Conservation (phyloP, 768 basidiomycete species). For the Podaxis carcinomalis region DNA sequence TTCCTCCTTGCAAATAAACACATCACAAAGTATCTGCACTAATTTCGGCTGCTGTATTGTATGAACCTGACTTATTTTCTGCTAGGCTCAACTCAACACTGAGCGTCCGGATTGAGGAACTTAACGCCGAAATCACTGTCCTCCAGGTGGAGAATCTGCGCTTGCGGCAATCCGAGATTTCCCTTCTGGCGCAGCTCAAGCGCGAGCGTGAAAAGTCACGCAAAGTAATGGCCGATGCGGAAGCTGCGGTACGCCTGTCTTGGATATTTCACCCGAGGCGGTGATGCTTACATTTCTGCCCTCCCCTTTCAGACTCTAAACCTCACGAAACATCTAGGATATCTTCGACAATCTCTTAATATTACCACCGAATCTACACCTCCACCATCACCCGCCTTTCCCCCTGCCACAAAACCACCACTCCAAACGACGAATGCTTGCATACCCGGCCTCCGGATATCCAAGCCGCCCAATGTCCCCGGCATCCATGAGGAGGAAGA, state of each 20-base stretch:
- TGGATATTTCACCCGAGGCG: not conserved
- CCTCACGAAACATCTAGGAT: constrained; percentile 61
- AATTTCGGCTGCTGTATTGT: not conserved
- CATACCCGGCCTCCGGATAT: constrained; percentile 50
- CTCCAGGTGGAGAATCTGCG: constrained; percentile 81
- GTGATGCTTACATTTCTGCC: constrained; percentile 11
- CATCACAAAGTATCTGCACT: constrained; percentile 71
- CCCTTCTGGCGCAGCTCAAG: constrained; percentile 71
- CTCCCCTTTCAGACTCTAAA: constrained; percentile 39
- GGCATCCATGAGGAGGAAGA: constrained; percentile 71
- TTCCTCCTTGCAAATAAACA: constrained; percentile 88
- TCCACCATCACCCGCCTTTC: constrained; percentile 43
- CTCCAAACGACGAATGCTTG: constrained; percentile 28
- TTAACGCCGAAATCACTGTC: constrained; percentile 78
- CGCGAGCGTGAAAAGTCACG: constrained; percentile 75
- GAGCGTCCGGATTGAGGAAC: constrained; percentile 79
- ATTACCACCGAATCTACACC: constrained; percentile 28
- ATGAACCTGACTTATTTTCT: not conserved
- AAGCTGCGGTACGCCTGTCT: constrained; percentile 55
- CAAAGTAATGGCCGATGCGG: constrained; percentile 68
- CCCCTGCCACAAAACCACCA: constrained; percentile 45
- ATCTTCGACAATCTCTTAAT: constrained; percentile 60
- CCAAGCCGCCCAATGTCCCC: constrained; percentile 63
- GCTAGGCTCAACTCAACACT: constrained; percentile 79
- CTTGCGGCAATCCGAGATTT: constrained; percentile 76